Percentiles rank a stretch among this genome's conserved stretches.
Conservation (phyloP, 495 filamentous ascomycete species). For the Lasiosphaeriaceae sp. region DNA sequence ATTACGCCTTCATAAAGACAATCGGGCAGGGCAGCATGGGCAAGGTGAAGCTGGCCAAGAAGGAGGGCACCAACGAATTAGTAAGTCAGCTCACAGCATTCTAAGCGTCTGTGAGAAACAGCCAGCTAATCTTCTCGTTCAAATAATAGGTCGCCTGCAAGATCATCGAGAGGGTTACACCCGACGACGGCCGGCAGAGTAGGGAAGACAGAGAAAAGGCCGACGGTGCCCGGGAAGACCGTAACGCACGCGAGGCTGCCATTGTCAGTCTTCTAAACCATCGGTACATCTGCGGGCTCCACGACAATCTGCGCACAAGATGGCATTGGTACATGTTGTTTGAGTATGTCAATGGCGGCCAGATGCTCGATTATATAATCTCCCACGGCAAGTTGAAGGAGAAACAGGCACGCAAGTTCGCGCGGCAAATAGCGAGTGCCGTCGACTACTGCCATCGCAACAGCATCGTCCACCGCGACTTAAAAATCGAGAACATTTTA, state of each 20-base stretch:
- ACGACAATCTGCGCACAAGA: constrained; percentile 89
- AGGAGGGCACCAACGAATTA: constrained; percentile 76
- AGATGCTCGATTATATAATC: constrained; percentile 99
- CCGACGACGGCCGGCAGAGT: constrained; percentile 70
- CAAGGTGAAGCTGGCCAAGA: constrained; percentile 85
- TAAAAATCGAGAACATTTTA: constrained; percentile 99
- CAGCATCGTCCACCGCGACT: constrained; percentile 94
- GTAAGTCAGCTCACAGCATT: constrained; percentile 40
- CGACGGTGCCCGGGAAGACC: constrained; percentile 93
- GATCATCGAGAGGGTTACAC: constrained; percentile 87
- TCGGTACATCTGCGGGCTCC: constrained; percentile 94
- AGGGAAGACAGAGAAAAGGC: constrained; percentile 78
- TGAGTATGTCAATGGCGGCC: constrained; percentile 97
- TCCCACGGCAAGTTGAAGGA: constrained; percentile 96
- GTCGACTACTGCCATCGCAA: constrained; percentile 98
- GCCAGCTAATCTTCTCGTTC: constrained; percentile 10
- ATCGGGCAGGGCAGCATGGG: constrained; percentile 98
- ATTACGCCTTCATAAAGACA: constrained; percentile 94
- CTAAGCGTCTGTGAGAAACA: not conserved
- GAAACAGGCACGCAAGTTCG: constrained; percentile 97
- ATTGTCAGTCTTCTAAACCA: constrained; percentile 94
- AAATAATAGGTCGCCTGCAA: constrained; percentile 83
- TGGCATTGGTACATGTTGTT: constrained; percentile 99
- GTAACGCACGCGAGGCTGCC: constrained; percentile 92
- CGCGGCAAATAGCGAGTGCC: constrained; percentile 95